Base-by-base conservation (phyloP, 192 early-diverging fungal species). In the Phlyctochytrium bullatum region DNA sequence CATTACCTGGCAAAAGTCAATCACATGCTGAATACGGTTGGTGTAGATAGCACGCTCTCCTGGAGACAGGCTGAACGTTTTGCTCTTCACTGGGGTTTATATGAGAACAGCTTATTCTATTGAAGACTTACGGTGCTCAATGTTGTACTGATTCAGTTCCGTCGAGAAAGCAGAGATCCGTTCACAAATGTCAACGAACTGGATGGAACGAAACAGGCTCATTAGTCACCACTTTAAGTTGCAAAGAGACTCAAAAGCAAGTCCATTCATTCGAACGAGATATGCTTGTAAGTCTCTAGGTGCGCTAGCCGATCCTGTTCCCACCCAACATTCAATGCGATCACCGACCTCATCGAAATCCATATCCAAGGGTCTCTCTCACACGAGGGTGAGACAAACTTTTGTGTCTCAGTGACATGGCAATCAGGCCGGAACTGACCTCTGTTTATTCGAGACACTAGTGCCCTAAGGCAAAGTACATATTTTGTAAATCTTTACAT, bases 401-500 rank as follows among this genome's bases (percentile, higher is more conserved):
- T n/a, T n/a, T n/a, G n/a, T n/a, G n/a, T n/a, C n/a, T n/a, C n/a
- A n/a, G n/a, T n/a, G n/a, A n/a, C n/a, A n/a, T n/a, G n/a, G n/a
- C n/a, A n/a, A n/a, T n/a, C n/a, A n/a, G n/a, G n/a, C n/a, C n/a
- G n/a, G n/a, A n/a, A n/a, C n/a, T n/a, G n/a, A n/a, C n/a, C n/a
- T n/a, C n/a, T n/a, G n/a, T n/a, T n/a, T n/a, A n/a, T n/a, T n/a
- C n/a, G n/a, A n/a, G n/a, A n/a, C n/a, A n/a, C n/a, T n/a, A n/a
- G n/a, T n/a, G n/a, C n/a, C n/a, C n/a, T n/a, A n/a, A n/a, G n/a
- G n/a, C n/a, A n/a, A n/a, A n/a, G n/a, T n/a, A 47, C 76, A 78
- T 60, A 74, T 53, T 12, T 71, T 76, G 62, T 67, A 78, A 2
- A 62, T 61, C 34, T 71, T 76, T n/a, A 78, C 76, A 10, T 16